Evolutionary conservation across 176 grass and related monocot species (phyloP).

Genomic region (Carex pumila): DNA sequence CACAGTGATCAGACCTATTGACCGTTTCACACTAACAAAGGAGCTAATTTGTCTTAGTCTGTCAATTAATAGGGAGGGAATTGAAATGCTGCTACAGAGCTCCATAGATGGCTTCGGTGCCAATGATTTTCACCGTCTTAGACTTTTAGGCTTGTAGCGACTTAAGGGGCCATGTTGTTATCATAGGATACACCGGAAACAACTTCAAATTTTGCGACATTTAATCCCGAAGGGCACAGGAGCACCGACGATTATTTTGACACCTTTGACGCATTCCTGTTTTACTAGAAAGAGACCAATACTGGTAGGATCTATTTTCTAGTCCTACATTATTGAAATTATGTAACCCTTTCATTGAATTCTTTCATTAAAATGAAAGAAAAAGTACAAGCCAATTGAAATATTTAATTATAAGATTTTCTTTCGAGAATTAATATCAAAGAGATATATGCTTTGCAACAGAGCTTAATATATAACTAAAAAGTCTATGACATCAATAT

Average conservation of each 20-base stretch:
- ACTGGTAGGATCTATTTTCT: neutral
- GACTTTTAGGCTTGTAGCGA: no score
- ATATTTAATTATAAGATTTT: no score
- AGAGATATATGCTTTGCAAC: no score
- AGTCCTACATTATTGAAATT: neutral
- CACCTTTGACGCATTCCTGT: slow-evolving; percentile 78
- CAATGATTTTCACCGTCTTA: slow-evolving; percentile 62
- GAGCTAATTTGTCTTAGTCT: neutral
- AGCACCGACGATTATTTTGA: slow-evolving; percentile 97
- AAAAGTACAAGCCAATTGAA: neutral
- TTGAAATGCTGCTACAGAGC: slow-evolving; percentile 80
- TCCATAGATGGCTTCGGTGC: slow-evolving; percentile 65
- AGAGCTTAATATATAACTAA: no score
- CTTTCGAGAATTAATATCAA: no score
- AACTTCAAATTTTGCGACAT: slow-evolving; percentile 64
- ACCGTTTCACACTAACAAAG: neutral
- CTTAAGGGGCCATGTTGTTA: slow-evolving; percentile 88
- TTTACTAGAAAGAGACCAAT: slow-evolving; percentile 47
- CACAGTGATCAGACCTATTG: no score
- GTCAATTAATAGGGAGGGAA: slow-evolving; percentile 41
- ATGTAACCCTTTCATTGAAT: neutral
- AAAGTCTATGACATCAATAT: no score
- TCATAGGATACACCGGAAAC: slow-evolving; percentile 40
- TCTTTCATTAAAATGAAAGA: neutral
- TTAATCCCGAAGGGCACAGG: slow-evolving; percentile 81